These are phyloP conservation scores for Nelumbo lutea DNA, from an alignment of 164 flowering plant species.

Conservation along the genomic window DNA sequence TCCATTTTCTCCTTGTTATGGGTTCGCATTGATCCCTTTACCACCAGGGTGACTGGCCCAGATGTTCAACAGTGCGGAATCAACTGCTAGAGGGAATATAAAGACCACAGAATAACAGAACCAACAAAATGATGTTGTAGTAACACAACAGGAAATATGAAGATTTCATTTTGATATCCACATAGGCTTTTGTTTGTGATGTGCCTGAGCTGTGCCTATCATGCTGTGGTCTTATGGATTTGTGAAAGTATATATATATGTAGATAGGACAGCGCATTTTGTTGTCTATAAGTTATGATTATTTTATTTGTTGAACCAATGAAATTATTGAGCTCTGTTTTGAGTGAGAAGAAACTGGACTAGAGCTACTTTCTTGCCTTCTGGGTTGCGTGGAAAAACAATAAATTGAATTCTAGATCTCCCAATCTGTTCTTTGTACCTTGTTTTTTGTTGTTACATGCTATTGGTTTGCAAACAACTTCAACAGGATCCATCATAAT, in stretches of 20 bases:
- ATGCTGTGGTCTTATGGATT: neutral
- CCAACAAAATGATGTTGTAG: neutral
- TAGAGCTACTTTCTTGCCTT: neutral
- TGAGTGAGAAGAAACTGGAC: neutral
- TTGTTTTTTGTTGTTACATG: too few relatives aligned
- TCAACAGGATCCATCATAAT: too few relatives aligned
- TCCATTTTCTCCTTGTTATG: conserved; percentile 32
- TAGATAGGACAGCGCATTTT: conserved; percentile 7
- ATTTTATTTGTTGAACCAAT: neutral
- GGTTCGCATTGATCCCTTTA: conserved; percentile 33
- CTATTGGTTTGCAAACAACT: too few relatives aligned
- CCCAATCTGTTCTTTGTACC: neutral
- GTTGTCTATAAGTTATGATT: conserved; percentile 4
- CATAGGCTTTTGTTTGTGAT: neutral
- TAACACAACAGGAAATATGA: neutral
- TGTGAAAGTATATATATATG: neutral
- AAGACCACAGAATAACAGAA: neutral
- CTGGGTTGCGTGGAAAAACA: neutral
- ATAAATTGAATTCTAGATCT: neutral
- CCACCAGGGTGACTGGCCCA: conserved; percentile 27
- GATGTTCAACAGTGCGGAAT: conserved; percentile 23
- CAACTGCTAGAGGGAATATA: conserved; percentile 20
- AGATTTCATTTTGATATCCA: neutral
- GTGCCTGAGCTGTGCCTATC: neutral
- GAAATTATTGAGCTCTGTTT: neutral